Percentiles rank a stretch among this genome's conserved stretches.
Evolutionary conservation across 441 rosid species (phyloP).

Genomic region (Geranium incanum): DNA sequence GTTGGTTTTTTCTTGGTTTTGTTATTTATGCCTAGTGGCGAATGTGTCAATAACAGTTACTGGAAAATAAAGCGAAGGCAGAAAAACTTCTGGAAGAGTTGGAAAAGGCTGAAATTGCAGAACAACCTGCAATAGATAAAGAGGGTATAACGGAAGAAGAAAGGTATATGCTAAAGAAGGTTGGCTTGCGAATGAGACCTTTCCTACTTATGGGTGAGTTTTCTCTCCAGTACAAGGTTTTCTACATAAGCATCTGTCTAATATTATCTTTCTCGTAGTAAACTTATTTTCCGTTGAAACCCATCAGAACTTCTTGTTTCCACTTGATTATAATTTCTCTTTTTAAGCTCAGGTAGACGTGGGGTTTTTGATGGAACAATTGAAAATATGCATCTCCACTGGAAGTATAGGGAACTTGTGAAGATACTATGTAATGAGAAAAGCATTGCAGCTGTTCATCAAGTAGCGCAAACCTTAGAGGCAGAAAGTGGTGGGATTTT

Average conservation of each 20-base stretch:
- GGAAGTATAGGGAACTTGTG: constrained; percentile 96
- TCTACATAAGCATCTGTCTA: constrained; percentile 13
- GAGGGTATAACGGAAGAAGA: constrained; percentile 88
- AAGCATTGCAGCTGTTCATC: constrained; percentile 48
- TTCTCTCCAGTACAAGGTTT: constrained; percentile 17
- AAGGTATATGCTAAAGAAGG: constrained; percentile 82
- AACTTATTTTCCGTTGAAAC: constrained; percentile 16
- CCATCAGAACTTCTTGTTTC: constrained; percentile 10
- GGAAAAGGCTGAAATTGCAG: constrained; percentile 39
- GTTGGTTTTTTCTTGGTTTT: constrained; percentile 17
- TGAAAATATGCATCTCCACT: constrained; percentile 95
- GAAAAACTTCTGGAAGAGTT: constrained; percentile 66
- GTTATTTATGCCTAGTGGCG: constrained; percentile 15
- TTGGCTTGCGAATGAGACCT: constrained; percentile 93
- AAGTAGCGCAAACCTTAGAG: constrained; percentile 66
- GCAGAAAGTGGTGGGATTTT: constrained; percentile 91
- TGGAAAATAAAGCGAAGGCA: constrained; percentile 78
- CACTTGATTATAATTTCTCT: constrained; percentile 23
- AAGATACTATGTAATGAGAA: constrained; percentile 63
- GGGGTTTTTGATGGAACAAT: constrained; percentile 82
- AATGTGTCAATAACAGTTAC: constrained; percentile 41
- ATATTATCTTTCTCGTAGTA: constrained; percentile 10
- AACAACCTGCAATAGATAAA: constrained; percentile 53
- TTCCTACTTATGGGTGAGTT: constrained; percentile 80
- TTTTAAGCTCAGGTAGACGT: constrained; percentile 60